phyloP scores from a whole-genome alignment of 192 early-diverging fungal genomes.

The Backusella liffmaniae region DNA sequence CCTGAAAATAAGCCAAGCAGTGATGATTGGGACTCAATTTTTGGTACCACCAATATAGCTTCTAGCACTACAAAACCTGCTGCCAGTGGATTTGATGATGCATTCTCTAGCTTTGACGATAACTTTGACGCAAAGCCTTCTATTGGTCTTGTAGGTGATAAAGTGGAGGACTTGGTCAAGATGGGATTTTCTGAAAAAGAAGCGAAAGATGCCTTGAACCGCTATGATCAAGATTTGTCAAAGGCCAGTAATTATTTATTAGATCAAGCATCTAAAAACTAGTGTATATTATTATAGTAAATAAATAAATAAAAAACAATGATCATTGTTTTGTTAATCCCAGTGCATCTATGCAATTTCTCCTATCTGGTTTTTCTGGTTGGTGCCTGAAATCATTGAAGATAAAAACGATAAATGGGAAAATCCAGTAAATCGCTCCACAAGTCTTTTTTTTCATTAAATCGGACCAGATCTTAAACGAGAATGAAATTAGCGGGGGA shows the following conservation, averaged over 20 bases:
- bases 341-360: neutral
- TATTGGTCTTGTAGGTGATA: conserved; percentile 13
- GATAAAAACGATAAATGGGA: too few species aligned
- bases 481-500: too few species aligned
- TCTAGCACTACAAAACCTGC: neutral
- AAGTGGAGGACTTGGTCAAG: conserved; percentile 50
- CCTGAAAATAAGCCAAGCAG: neutral
- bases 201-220: conserved; percentile 64
- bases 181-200: conserved; percentile 73
- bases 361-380: too few species aligned
- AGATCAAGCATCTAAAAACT: conserved; percentile 41
- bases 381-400: too few species aligned
- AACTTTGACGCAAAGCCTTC: conserved; percentile 1
- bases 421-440: too few species aligned
- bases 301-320: neutral
- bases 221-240: conserved; percentile 66
- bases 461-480: neutral
- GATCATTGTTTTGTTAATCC: neutral
- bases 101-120: conserved; percentile 20
- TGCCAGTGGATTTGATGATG: conserved; percentile 29
- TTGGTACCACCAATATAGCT: neutral
- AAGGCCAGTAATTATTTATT: conserved; percentile 73
- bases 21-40: conserved; percentile 32
- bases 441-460: too few species aligned
- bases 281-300: conserved; percentile 5